A percentile compares a stretch with the other conserved stretches of the same genome.
Evolutionary conservation across 768 basidiomycete species (phyloP).

Genomic region (Obba rivulosa): DNA sequence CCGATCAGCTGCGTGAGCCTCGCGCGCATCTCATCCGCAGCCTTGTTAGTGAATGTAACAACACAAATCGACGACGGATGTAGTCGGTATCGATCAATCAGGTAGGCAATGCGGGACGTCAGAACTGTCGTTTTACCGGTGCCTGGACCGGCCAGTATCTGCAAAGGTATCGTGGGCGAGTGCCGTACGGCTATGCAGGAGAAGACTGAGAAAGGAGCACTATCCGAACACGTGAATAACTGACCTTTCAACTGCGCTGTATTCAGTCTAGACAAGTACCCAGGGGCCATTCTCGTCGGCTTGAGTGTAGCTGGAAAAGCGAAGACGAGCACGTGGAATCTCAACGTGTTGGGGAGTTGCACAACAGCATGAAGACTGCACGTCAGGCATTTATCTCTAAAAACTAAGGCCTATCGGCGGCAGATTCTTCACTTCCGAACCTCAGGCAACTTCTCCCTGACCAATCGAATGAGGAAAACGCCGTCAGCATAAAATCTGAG

Average conservation of each 20-base stretch:
- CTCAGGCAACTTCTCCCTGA: too few species aligned
- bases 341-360: too few species aligned
- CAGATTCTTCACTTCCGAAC: too few species aligned
- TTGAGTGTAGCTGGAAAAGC: too few species aligned
- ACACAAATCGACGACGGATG: constrained; percentile 61
- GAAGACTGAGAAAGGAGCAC: background rate
- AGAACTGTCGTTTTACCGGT: constrained; percentile 72
- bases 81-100: constrained; percentile 49
- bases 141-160: constrained; percentile 78
- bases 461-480: too few species aligned
- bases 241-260: background rate
- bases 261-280: too few species aligned
- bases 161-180: constrained; percentile 57
- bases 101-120: constrained; percentile 62
- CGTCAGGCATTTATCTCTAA: too few species aligned
- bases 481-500: too few species aligned
- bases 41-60: constrained; percentile 89
- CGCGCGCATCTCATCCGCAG: constrained; percentile 80
- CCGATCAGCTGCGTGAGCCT: constrained; percentile 70
- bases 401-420: too few species aligned
- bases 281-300: too few species aligned
- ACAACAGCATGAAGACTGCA: too few species aligned
- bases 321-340: too few species aligned
- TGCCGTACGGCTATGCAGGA: constrained; percentile 77
- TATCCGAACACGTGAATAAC: background rate